Evolutionary conservation across 805 yeast species (phyloP).

Genomic region (Yamadazyma endophytica): DNA sequence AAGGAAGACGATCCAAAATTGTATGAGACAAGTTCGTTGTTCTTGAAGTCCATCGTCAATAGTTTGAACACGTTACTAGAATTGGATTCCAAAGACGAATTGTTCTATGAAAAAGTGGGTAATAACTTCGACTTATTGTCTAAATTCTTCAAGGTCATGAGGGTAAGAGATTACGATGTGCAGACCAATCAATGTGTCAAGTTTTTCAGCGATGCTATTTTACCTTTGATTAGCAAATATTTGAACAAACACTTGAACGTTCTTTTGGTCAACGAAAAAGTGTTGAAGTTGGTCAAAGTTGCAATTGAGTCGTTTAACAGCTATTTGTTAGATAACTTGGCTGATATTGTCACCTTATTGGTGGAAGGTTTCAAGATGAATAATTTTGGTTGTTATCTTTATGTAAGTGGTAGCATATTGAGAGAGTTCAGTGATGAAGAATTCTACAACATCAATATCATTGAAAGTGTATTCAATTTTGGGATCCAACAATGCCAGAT

Average conservation of each 20-base stretch:
- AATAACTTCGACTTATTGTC: conserved; percentile 71
- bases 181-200: conserved; percentile 48
- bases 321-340: conserved; percentile 55
- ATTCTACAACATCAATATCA: conserved; percentile 5
- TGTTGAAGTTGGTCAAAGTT: conserved; percentile 62
- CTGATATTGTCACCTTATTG: conserved; percentile 61
- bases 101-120: conserved; percentile 50
- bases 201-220: conserved; percentile 47
- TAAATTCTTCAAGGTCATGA: conserved; percentile 54
- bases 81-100: no score
- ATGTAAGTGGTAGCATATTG: conserved; percentile 83
- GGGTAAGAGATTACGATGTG: conserved; percentile 38
- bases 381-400: conserved; percentile 76
- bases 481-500: conserved; percentile 60
- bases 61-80: conserved; percentile 30
- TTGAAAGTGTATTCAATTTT: conserved; percentile 42
- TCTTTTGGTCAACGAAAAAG: conserved; percentile 66
- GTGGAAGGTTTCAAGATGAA: conserved; percentile 67
- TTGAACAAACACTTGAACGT: conserved; percentile 55
- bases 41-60: conserved; percentile 62
- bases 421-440: conserved; percentile 64
- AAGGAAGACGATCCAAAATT: conserved; percentile 42
- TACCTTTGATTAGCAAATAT: conserved; percentile 53
- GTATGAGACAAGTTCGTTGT: conserved; percentile 52
- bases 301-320: conserved; percentile 60